phyloP scores from a whole-genome alignment of 2,329 filamentous ascomycete genomes.

The Penicillium concentricum region DNA sequence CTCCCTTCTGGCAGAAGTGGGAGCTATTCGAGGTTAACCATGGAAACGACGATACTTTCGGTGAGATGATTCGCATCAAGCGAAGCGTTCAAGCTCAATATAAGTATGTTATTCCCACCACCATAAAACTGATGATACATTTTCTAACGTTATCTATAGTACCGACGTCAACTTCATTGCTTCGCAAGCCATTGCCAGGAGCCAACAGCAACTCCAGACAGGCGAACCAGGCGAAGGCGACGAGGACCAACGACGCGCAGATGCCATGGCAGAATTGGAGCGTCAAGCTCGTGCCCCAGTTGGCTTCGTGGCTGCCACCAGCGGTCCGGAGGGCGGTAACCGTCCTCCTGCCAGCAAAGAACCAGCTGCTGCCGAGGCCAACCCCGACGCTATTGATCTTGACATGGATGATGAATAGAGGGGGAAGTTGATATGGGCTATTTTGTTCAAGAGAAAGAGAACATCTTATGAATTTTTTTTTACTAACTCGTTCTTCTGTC shows the following conservation, averaged over 20 bases:
- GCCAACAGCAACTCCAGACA: constrained; percentile 57
- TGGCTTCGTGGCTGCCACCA: constrained; percentile 87
- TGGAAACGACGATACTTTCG: constrained; percentile 98
- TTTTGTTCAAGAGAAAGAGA: neutral
- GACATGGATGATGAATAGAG: constrained; percentile 45
- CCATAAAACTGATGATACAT: neutral
- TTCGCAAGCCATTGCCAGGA: constrained; percentile 84
- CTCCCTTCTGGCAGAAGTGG: constrained; percentile 94
- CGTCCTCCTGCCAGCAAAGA: constrained; percentile 38
- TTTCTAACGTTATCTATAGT: constrained; percentile 45
- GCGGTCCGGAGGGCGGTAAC: constrained; percentile 65
- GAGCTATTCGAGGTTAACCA: constrained; percentile 96
- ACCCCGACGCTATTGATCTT: constrained; percentile 85
- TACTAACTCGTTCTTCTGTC: constrained; percentile 6
- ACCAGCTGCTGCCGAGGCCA: constrained; percentile 52
- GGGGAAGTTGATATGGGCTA: neutral
- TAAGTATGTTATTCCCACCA: constrained; percentile 58
- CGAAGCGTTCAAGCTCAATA: constrained; percentile 95
- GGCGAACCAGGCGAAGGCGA: constrained; percentile 36
- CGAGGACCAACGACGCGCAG: constrained; percentile 54
- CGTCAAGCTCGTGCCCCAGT: constrained; percentile 82
- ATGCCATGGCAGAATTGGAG: constrained; percentile 88
- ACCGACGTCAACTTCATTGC: constrained; percentile 99
- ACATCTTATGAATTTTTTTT: neutral
- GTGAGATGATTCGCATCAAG: constrained; percentile 98